Conservation (phyloP, 768 basidiomycete species). For the Clitopilus passeckerianus region DNA sequence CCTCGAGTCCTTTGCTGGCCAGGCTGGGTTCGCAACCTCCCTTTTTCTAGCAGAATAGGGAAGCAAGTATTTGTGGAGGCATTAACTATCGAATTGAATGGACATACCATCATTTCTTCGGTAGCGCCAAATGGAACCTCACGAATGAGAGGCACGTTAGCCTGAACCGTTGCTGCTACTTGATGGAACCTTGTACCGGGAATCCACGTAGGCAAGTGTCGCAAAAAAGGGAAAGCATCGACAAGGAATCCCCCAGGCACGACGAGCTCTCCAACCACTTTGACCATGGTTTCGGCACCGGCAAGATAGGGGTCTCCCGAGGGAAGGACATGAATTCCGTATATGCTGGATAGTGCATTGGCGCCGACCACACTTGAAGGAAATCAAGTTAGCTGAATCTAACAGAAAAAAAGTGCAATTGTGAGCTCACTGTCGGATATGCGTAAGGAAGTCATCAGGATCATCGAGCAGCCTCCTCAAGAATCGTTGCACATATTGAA, state of each 20-base stretch:
- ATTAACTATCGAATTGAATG: neutral
- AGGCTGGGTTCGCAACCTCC: neutral
- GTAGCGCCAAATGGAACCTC: neutral
- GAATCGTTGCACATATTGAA: conserved; percentile 8
- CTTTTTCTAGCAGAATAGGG: neutral
- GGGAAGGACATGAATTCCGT: conserved; percentile 38
- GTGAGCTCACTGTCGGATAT: conserved; percentile 1
- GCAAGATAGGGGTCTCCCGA: conserved; percentile 38
- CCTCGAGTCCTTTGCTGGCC: neutral
- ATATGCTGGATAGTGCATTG: conserved; percentile 34
- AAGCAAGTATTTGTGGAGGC: neutral
- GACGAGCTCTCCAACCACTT: conserved; percentile 25
- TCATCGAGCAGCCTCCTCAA: conserved; percentile 21
- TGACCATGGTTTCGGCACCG: conserved; percentile 31
- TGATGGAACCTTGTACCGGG: conserved; percentile 60
- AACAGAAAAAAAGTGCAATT: neutral
- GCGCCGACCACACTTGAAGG: conserved; percentile 31
- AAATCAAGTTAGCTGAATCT: neutral
- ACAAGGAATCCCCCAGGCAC: conserved; percentile 42
- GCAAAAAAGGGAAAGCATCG: conserved; percentile 32
- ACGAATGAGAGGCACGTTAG: neutral
- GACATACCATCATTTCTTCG: neutral
- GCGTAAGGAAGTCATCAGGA: conserved; percentile 25
- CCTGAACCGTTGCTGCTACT: conserved; percentile 9
- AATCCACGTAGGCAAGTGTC: conserved; percentile 49